Evolutionary conservation across 257 asterid species (phyloP), one percentile per base, ranked within the genome.

Genomic region (Ilex aquifolium): DNA sequence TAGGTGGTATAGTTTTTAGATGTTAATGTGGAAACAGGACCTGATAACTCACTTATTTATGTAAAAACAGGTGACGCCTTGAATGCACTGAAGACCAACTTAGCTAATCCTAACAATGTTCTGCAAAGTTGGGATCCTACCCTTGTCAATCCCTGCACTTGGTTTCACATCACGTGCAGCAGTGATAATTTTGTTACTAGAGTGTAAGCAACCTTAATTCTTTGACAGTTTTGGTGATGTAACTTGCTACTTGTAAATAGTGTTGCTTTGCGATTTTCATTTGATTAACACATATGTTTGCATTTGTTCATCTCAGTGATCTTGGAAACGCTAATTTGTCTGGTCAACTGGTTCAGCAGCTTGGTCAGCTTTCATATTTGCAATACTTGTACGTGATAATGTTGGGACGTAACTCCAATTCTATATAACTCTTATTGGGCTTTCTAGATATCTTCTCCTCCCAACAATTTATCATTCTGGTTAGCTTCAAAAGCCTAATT

Each of bases 121-220:
- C 87, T 93, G 29, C 95, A 88, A 85, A 93, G 95, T 74, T 93
- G 99, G 99, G 97, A 93, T 70, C 75, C 95, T 17, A 90, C 97
- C 36, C 97, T 90, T 50, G 99, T 93, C 65, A 93, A 93, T 76
- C 99, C 97, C 11, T 93, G 99, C 68, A 89, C 97, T 57, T 92
- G 99, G 99, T 89, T 89, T 76, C 99, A 92, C 39, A 95, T 92
- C 17, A 89, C 95, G 1, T 93, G 99, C 88, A 90, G 80, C 76
- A 77, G 73, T 31, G 96, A 85, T 9, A 87, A 93, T 70, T 73
- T 76, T 42, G 99, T 93, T 62, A 93, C 95, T 6, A 79, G 97
- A 82, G 96, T 93, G 99, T 93, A 77, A 82, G 95, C 68, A 63
- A 44, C 54, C n/a, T 59, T 48, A 17, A 7, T 10, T 44, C 51